phyloP scores from a whole-genome alignment of 331 rosid species.

The Saraca asoca region DNA sequence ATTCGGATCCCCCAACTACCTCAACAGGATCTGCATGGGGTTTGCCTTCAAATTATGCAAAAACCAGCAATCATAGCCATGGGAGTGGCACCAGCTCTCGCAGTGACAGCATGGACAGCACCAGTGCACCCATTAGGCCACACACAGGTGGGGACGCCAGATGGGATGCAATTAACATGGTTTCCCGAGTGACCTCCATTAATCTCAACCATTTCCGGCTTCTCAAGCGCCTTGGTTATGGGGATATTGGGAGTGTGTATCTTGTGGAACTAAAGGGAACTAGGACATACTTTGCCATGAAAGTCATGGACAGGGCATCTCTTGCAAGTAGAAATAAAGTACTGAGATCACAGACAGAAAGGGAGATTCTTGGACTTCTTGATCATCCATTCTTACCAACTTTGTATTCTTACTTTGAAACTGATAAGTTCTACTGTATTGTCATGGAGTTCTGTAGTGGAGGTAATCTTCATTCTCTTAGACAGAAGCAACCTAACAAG shows the following conservation, averaged over 20 bases:
- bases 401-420: slow-evolving; percentile 70
- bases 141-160: slow-evolving; percentile 83
- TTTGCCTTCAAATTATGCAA: slow-evolving; percentile 35
- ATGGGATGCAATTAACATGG: slow-evolving; percentile 70
- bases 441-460: slow-evolving; percentile 89
- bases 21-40: slow-evolving; percentile 33
- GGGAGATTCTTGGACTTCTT: slow-evolving; percentile 88
- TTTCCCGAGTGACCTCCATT: slow-evolving; percentile 47
- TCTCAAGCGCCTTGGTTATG: slow-evolving; percentile 75
- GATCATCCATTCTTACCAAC: slow-evolving; percentile 94
- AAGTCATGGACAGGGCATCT: slow-evolving; percentile 85
- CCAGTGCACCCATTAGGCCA: slow-evolving; percentile 60
- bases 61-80: slow-evolving; percentile 35
- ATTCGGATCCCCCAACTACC: slow-evolving; percentile 35
- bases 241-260: slow-evolving; percentile 85
- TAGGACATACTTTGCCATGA: slow-evolving; percentile 70
- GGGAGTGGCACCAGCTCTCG: slow-evolving; percentile 51
- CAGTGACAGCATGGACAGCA: slow-evolving; percentile 66
- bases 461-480: slow-evolving; percentile 82
- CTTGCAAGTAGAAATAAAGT: slow-evolving; percentile 75
- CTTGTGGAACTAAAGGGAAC: slow-evolving; percentile 74
- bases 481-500: slow-evolving; percentile 87
- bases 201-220: slow-evolving; percentile 68
- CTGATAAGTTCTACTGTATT: slow-evolving; percentile 76
- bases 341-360: slow-evolving; percentile 75